phyloP scores from a whole-genome alignment of 164 flowering plant genomes.

The Vitis riparia region DNA sequence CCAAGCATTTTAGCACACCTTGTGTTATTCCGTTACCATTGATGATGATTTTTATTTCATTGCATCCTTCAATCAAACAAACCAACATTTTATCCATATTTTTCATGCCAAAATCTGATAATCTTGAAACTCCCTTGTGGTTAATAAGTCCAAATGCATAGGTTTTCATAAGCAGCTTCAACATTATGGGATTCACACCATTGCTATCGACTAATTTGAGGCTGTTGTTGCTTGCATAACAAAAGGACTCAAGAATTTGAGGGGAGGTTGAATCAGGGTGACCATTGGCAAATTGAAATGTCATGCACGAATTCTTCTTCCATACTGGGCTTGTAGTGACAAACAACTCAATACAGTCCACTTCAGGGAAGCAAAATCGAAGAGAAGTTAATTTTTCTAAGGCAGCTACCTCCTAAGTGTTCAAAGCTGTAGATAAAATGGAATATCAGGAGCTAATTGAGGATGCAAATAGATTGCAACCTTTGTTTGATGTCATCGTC shows the following conservation, averaged over 20 bases:
- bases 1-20: not conserved
- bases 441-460: too few relatives aligned
- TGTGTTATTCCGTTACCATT: not conserved
- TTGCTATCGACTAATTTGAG: constrained; percentile 9
- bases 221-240: not conserved
- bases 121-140: constrained; percentile 6
- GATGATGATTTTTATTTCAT: constrained; percentile 9
- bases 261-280: too few relatives aligned
- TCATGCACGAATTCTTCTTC: not conserved
- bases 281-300: constrained; percentile 13
- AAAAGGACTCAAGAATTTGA: not conserved
- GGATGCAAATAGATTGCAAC: too few relatives aligned
- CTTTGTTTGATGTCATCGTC: too few relatives aligned
- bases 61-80: constrained; percentile 14
- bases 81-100: constrained; percentile 1
- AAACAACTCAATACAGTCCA: not conserved
- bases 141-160: constrained; percentile 13
- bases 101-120: constrained; percentile 15
- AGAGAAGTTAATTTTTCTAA: constrained; percentile 5
- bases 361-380: constrained; percentile 15
- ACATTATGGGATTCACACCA: not conserved
- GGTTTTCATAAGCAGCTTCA: constrained; percentile 6
- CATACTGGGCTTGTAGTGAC: constrained; percentile 1
- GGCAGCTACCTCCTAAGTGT: constrained; percentile 4
- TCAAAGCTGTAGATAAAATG: too few relatives aligned